These are phyloP conservation scores for Peribolospora baueri DNA, from an alignment of 768 basidiomycete genomes.

Conservation along the genomic window DNA sequence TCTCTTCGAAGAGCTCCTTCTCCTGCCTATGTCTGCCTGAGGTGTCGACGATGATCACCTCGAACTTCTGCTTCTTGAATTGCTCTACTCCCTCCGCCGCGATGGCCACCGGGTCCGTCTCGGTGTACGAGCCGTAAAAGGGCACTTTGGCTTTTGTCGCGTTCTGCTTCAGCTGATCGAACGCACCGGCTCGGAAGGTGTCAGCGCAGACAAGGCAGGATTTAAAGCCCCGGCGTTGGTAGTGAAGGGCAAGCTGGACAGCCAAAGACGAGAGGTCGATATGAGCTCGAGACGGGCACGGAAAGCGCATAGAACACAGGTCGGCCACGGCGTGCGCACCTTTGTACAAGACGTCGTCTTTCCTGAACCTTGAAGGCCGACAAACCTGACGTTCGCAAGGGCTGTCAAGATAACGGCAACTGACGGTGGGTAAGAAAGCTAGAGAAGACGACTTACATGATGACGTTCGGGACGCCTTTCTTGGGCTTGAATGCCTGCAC, in stretches of 20 bases:
- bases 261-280: not conserved
- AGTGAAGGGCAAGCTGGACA: conserved; percentile 60
- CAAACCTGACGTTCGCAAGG: conserved; percentile 1
- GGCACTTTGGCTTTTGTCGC: conserved; percentile 97
- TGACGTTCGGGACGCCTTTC: conserved; percentile 76
- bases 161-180: conserved; percentile 96
- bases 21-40: conserved; percentile 95
- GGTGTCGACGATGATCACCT: conserved; percentile 96
- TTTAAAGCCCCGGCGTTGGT: conserved; percentile 88
- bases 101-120: conserved; percentile 88
- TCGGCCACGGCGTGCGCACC: conserved; percentile 10
- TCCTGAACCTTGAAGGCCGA: conserved; percentile 25
- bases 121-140: conserved; percentile 96
- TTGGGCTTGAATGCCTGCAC: conserved; percentile 88
- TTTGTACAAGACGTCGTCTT: conserved; percentile 99
- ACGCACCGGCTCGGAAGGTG: conserved; percentile 96
- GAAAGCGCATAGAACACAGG: not conserved
- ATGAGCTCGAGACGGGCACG: not conserved
- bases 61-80: conserved; percentile 95
- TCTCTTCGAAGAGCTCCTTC: conserved; percentile 84
- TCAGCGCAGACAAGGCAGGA: conserved; percentile 95
- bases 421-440: too few species aligned
- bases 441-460: conserved; percentile 52
- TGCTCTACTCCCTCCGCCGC: conserved; percentile 84
- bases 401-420: too few species aligned